Base-by-base conservation (phyloP, 2,329 filamentous ascomycete genomes). In the Diaporthe sp. region DNA sequence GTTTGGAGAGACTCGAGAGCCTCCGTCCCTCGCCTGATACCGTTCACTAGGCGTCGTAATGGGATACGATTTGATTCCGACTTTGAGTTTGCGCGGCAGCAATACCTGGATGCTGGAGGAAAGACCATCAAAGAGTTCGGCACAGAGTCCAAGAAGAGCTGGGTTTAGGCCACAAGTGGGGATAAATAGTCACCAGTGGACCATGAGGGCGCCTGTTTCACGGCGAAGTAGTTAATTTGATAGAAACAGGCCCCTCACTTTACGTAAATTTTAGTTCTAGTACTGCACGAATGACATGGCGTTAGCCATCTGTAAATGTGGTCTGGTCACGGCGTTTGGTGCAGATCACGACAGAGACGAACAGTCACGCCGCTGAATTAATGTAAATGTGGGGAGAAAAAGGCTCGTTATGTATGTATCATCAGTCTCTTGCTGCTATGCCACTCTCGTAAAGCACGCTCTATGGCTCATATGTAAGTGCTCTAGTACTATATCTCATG, bases 41-140 rank as follows among this genome's bases (percentile, higher is more conserved):
- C 60, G 30, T 72, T 45, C 38, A 38, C 50, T 3, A 55, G 38
- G 45, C 71, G 58, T 22, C 58, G 38, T 10, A 61, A 72, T 15
- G 71, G 71, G 28, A 40, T 66, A 12, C 45, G 33, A 3, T 33
- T 55, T 22, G 47, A 72, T 19, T 40, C 58, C 7, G 71, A 72
- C 13, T 72, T 66, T 19, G 71, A 72, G 22, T 72, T 54, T 45
- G 71, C 71, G 13, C 71, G 71, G 12, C 71, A 64, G 35, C 58
- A 67, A 19, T 72, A 72, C 45, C 12, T 54, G 15, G 58, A 52
- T 19, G 71, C 71, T 28, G 60, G 58, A 25, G 47, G 61, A 19
- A 67, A 67, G 19, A 72, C 71, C 13, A 28, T 71, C 40, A 38
- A 55, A 17, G 54, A 58, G 10, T 71, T 12, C 17, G 15, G 42